phyloP scores from a whole-genome alignment of 2,329 filamentous ascomycete species.

The Aaosphaeria arxii region DNA sequence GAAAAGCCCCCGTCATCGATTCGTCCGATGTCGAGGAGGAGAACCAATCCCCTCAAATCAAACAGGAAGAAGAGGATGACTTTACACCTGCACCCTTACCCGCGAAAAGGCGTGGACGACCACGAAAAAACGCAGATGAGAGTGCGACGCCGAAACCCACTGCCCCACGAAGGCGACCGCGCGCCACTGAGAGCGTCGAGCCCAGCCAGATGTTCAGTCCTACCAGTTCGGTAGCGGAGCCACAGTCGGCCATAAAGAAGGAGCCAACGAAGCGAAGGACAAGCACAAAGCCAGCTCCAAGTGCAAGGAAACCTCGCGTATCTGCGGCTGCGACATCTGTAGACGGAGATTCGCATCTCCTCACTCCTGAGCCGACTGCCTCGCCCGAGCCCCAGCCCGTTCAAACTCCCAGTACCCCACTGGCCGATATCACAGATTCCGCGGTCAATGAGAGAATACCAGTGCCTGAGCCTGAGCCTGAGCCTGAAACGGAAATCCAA shows the following conservation, averaged over 20 bases:
- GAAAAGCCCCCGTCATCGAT: slow-evolving; percentile 68
- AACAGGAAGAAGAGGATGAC: slow-evolving; percentile 65
- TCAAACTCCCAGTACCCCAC: slow-evolving; percentile 47
- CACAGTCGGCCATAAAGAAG: slow-evolving; percentile 55
- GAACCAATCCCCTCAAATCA: slow-evolving; percentile 57
- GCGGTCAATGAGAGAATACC: slow-evolving; percentile 60
- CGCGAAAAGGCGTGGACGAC: slow-evolving; percentile 57
- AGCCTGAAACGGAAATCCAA: background rate
- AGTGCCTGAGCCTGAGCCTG: slow-evolving; percentile 42
- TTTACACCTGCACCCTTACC: slow-evolving; percentile 75
- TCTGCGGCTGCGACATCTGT: slow-evolving; percentile 32
- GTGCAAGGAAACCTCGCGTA: slow-evolving; percentile 39
- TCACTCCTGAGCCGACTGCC: slow-evolving; percentile 51
- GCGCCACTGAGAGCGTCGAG: slow-evolving; percentile 50
- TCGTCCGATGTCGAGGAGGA: slow-evolving; percentile 73
- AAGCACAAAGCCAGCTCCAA: slow-evolving; percentile 46
- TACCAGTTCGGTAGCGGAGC: slow-evolving; percentile 47
- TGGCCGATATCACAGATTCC: slow-evolving; percentile 70
- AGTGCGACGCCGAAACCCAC: slow-evolving; percentile 46
- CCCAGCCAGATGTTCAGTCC: slow-evolving; percentile 60
- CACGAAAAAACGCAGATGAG: slow-evolving; percentile 39
- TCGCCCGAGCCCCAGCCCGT: slow-evolving; percentile 54
- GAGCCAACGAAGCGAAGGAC: slow-evolving; percentile 66
- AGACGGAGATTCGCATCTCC: slow-evolving; percentile 38
- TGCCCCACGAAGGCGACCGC: slow-evolving; percentile 46